Percentiles rank a stretch among this genome's conserved stretches.
Conservation (phyloP, 441 rosid species). For the Jatropha podagrica region DNA sequence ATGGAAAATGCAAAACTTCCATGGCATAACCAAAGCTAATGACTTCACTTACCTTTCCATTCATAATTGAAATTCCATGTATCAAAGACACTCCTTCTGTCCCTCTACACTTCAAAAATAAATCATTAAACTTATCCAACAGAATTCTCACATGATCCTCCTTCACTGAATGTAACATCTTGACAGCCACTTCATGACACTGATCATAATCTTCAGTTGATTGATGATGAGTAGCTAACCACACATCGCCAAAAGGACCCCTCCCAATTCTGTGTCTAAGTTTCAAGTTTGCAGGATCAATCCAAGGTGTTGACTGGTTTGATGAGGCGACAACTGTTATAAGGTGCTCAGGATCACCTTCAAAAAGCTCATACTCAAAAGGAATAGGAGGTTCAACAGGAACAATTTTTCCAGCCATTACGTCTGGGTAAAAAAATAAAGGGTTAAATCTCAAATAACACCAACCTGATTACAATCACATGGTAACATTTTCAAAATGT, state of each 20-base stretch:
- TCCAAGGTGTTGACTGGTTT: slow-evolving; percentile 51
- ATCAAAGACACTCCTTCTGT: slow-evolving; percentile 51
- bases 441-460: neutral
- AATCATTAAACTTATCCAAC: slow-evolving; percentile 60
- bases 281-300: slow-evolving; percentile 61
- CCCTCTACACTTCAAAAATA: slow-evolving; percentile 56
- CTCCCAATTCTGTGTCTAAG: slow-evolving; percentile 87
- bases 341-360: slow-evolving; percentile 54
- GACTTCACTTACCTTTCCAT: slow-evolving; percentile 56
- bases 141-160: slow-evolving; percentile 50
- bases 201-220: slow-evolving; percentile 60
- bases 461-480: neutral
- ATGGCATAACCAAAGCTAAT: slow-evolving; percentile 2
- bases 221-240: slow-evolving; percentile 83
- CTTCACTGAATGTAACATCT: slow-evolving; percentile 67
- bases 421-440: slow-evolving; percentile 8
- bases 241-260: slow-evolving; percentile 91
- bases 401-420: slow-evolving; percentile 64
- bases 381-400: slow-evolving; percentile 41
- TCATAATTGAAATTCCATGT: slow-evolving; percentile 66
- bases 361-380: slow-evolving; percentile 68
- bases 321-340: slow-evolving; percentile 52
- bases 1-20: neutral
- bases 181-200: slow-evolving; percentile 76
- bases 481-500: too few relatives aligned